A percentile compares a stretch with the other conserved stretches of the same genome.
These are phyloP conservation scores for Aspergillus sp. DNA, from an alignment of 2,329 filamentous ascomycete species.

Conservation along the genomic window DNA sequence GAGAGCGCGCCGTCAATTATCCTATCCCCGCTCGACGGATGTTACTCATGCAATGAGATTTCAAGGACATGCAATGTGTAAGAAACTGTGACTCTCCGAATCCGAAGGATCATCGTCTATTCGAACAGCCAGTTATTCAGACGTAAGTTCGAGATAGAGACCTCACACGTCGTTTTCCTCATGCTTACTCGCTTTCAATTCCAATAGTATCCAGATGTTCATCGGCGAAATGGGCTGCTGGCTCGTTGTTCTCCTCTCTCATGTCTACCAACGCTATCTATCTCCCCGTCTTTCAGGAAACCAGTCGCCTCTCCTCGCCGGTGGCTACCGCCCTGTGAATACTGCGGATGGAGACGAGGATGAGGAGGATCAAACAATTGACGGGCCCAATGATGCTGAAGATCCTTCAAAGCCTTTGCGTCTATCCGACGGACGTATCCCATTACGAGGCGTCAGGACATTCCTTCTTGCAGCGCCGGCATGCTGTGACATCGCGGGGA, in stretches of 20 bases:
- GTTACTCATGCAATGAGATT: slow-evolving; percentile 8
- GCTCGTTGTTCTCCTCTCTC: slow-evolving; percentile 78
- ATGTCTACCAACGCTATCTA: slow-evolving; percentile 65
- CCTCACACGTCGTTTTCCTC: background rate
- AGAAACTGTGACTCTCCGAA: slow-evolving; percentile 78
- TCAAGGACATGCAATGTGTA: slow-evolving; percentile 91
- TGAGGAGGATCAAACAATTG: slow-evolving; percentile 50
- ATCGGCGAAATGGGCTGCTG: slow-evolving; percentile 95
- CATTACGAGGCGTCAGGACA: slow-evolving; percentile 72
- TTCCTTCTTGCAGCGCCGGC: slow-evolving; percentile 81
- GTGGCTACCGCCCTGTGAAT: slow-evolving; percentile 70
- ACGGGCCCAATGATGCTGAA: slow-evolving; percentile 49
- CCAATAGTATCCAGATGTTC: slow-evolving; percentile 81
- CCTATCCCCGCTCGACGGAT: background rate
- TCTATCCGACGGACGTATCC: slow-evolving; percentile 60
- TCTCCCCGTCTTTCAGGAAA: slow-evolving; percentile 44
- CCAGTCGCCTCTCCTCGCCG: slow-evolving; percentile 47
- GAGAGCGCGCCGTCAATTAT: slow-evolving; percentile 29
- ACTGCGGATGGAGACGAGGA: slow-evolving; percentile 53
- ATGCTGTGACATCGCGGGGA: slow-evolving; percentile 91
- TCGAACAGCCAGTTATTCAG: slow-evolving; percentile 95
- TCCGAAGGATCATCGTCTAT: slow-evolving; percentile 68
- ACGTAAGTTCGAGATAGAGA: slow-evolving; percentile 56
- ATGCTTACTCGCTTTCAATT: slow-evolving; percentile 1
- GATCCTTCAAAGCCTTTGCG: slow-evolving; percentile 58